Base-by-base conservation (phyloP, 2,329 filamentous ascomycete genomes). In the Calonectria pteridis region DNA sequence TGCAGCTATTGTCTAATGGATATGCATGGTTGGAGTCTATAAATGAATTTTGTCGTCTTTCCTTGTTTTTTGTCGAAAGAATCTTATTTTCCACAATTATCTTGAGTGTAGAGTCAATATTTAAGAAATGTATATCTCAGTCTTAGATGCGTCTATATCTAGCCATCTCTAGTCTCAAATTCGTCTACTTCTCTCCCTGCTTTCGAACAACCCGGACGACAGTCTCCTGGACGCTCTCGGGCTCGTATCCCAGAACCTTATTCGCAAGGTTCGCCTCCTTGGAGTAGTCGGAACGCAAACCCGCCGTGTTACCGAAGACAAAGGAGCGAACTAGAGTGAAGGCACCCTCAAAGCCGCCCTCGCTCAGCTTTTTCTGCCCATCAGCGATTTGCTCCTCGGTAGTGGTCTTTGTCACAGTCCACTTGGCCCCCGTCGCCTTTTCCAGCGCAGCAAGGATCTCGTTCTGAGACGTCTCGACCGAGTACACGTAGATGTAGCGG, bases 401-500 rank as follows among this genome's bases (percentile, higher is more conserved):
- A 3, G 69, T 77, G 6, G 72, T 75, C 7, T 20, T 28, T 4
- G 37, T 74, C 29, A 76, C 37, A 28, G 40, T 63, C 74, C 72
- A 77, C 26, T 75, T 53, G 20, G 5, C 28, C 7, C 55, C 74
- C 58, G 70, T 76, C 35, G 26, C 69, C 51, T 72, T 55, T 50
- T 78, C 76, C 13, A 79, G 66, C 16, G 73, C 65, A 23, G 70
- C 50, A 6, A 76, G 28, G 10, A 77, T 72, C 50, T 77, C 73
- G 4, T 87, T 87, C 80, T 91, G 89, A 0, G 86, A 87, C 0
- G 87, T 85, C 18, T 84, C 84, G 66, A 89, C 87, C 4, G 86
- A 88, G 14, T 87, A 86, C 14, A 92, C 79, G 73, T 87, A 89
- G 31, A 93, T 81, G 73, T 87, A 86, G 62, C 88, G 84, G 78